Conservation (phyloP, 768 basidiomycete species). For the Tulasnella sp. region DNA sequence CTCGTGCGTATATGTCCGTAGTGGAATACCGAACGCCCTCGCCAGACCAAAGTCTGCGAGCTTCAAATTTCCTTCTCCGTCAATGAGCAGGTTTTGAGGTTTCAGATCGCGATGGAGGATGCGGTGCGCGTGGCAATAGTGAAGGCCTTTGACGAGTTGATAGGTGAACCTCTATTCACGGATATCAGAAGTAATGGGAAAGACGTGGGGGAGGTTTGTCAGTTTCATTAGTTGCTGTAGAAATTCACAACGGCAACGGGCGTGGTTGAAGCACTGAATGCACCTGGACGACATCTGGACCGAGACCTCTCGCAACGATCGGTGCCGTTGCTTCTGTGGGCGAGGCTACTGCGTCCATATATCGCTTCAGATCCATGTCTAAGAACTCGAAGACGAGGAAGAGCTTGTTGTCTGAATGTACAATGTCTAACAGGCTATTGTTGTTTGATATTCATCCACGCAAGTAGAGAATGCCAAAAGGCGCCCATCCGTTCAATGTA, state of each 20-base stretch:
- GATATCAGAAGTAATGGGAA: not conserved
- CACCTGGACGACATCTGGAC: conserved; percentile 45
- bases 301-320: conserved; percentile 3
- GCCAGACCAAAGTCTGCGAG: conserved; percentile 95
- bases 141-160: conserved; percentile 81
- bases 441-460: not conserved
- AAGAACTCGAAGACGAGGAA: conserved; percentile 98
- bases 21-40: conserved; percentile 93
- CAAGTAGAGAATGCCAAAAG: not conserved
- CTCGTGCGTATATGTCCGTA: conserved; percentile 99
- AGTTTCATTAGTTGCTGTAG: not conserved
- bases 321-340: not conserved
- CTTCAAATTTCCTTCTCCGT: conserved; percentile 81
- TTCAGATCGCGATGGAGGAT: conserved; percentile 97
- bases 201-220: conserved; percentile 14
- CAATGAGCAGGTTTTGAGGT: conserved; percentile 90
- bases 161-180: conserved; percentile 83
- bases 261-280: not conserved
- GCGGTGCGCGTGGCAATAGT: conserved; percentile 90
- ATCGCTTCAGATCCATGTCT: conserved; percentile 91
- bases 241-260: not conserved
- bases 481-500: no score
- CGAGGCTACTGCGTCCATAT: conserved; percentile 67
- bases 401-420: conserved; percentile 92
- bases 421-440: conserved; percentile 81